Conservation (phyloP, 1,284 basidiomycete genomes). For the Tilletiaria anomala region DNA sequence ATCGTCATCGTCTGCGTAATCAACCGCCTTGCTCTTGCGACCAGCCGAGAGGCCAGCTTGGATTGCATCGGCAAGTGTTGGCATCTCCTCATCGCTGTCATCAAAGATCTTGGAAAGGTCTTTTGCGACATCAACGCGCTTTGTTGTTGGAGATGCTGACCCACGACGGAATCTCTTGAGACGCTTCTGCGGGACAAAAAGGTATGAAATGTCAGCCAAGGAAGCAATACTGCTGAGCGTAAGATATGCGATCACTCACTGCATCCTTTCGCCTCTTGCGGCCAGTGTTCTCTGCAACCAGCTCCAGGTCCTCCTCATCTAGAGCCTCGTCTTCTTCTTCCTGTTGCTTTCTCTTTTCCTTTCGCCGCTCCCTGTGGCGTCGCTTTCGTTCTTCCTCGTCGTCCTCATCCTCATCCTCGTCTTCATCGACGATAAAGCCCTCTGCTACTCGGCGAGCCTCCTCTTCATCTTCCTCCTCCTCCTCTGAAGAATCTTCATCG, state of each 20-base stretch:
- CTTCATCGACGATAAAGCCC: constrained; percentile 37
- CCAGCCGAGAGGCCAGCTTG: constrained; percentile 9
- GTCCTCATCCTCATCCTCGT: constrained; percentile 26
- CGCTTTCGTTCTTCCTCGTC: constrained; percentile 51
- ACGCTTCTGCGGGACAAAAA: constrained; percentile 26
- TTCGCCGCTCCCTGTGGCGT: constrained; percentile 47
- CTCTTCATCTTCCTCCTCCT: constrained; percentile 36
- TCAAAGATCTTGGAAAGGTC: constrained; percentile 67
- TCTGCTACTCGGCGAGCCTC: constrained; percentile 34
- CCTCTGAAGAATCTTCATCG: constrained; percentile 6
- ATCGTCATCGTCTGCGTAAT: constrained; percentile 34
- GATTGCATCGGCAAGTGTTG: constrained; percentile 21
- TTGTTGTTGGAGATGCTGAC: constrained; percentile 35
- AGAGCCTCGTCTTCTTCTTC: constrained; percentile 51
- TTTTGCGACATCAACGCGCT: constrained; percentile 45
- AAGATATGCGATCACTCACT: constrained; percentile 10
- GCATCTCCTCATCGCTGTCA: constrained; percentile 44
- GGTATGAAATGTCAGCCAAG: neutral
- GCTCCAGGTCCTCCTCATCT: constrained; percentile 87
- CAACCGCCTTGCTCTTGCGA: neutral
- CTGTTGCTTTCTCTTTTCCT: constrained; percentile 12
- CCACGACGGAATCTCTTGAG: constrained; percentile 36
- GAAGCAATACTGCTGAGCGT: neutral
- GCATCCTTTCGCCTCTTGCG: constrained; percentile 36
- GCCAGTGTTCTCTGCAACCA: constrained; percentile 89